phyloP scores from a whole-genome alignment of 805 yeast species.

The Tetrapisispora namnaoensis region DNA sequence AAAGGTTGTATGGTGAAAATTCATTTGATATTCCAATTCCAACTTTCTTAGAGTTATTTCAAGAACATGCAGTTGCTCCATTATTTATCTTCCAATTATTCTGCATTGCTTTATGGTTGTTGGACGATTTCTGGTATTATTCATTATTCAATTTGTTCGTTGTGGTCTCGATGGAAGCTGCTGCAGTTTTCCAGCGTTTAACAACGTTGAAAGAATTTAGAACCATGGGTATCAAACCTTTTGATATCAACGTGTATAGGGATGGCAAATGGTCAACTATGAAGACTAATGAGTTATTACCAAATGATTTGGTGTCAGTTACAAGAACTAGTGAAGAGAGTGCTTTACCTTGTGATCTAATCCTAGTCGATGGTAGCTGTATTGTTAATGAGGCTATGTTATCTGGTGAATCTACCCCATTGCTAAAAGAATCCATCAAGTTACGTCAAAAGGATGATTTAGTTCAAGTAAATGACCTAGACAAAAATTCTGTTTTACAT shows the following conservation, averaged over 20 bases:
- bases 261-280: constrained; percentile 58
- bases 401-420: constrained; percentile 96
- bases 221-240: constrained; percentile 95
- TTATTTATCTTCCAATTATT: constrained; percentile 94
- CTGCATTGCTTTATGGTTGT: constrained; percentile 89
- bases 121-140: constrained; percentile 96
- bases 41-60: constrained; percentile 77
- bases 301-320: constrained; percentile 84
- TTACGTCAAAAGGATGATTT: constrained; percentile 65
- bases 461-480: constrained; percentile 71
- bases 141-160: constrained; percentile 85
- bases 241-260: constrained; percentile 63
- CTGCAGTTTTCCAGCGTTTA: constrained; percentile 92
- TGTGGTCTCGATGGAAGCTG: constrained; percentile 86
- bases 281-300: constrained; percentile 67
- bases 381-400: constrained; percentile 98
- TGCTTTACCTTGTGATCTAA: constrained; percentile 89
- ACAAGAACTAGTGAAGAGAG: constrained; percentile 83
- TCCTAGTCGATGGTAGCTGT: constrained; percentile 80
- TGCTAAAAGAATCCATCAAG: constrained; percentile 82
- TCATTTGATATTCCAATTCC: constrained; percentile 93
- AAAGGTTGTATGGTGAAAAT: constrained; percentile 70
- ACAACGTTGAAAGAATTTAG: constrained; percentile 91
- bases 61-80: constrained; percentile 97
- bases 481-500: constrained; percentile 77